Evolutionary conservation across 148 eudicot genomes (phyloP), one percentile per base, ranked within the genome.

Genomic region (Arctostaphylos glauca): DNA sequence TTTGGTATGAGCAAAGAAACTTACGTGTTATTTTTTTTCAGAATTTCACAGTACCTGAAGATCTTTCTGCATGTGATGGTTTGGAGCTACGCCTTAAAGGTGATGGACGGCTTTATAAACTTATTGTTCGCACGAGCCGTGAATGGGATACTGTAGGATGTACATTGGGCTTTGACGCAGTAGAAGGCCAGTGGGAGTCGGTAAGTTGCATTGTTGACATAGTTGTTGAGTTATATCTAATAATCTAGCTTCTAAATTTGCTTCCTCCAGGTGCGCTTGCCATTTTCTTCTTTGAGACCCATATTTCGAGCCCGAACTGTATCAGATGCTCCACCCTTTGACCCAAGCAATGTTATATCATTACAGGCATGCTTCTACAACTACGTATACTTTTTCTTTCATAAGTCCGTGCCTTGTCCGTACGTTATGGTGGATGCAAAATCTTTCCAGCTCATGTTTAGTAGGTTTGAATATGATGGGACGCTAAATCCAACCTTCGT

Each of bases 111-210:
- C 92, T 98, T 8, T 97, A 94, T 86, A 97, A 97, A 81, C 89
- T 97, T 81, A 93, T 97, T 66, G 77, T 94, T 74, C 98, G 99
- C 76, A 97, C 97, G 23, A 97, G 98, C 85, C 84, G 87, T 78
- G 98, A 97, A 79, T 97, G 99, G 99, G 99, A 97, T 84, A 94
- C 97, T 79, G 91, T 94, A 66, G 99, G 98, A 71, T 97, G 94
- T 81, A 97, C 99, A 23, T 84, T 88, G 75, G 70, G 94, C 83
- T 94, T 97, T 85, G 97, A 94, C 89, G 94, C 98, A 38, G 84
- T 90, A n/a, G 92, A 91, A 80, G 97, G 93, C 84, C 98, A 92
- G 85, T 97, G 99, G 99, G 98, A 97, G 86, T 90, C 96, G 23
- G 99, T 97, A 87, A 88, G 98, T 87, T 14, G 23, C 52, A 70